These are phyloP conservation scores for Tolypocladium ovalisporum DNA, from an alignment of 2,329 filamentous ascomycete genomes.

Conservation along the genomic window DNA sequence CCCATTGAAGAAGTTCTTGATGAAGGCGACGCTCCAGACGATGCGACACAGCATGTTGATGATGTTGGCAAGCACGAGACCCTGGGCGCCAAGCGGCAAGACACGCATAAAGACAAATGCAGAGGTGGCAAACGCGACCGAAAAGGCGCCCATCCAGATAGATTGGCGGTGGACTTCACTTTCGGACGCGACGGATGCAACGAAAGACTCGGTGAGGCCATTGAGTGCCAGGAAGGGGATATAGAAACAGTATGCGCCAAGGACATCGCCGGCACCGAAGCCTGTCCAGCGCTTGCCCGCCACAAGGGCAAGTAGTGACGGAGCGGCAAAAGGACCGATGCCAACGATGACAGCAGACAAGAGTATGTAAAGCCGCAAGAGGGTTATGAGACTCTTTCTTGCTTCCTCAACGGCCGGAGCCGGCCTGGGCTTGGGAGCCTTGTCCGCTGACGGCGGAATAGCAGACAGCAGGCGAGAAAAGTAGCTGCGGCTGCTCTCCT, in stretches of 20 bases:
- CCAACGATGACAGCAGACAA: slow-evolving; percentile 58
- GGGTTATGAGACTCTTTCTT: slow-evolving; percentile 42
- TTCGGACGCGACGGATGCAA: slow-evolving; percentile 72
- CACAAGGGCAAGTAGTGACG: slow-evolving; percentile 61
- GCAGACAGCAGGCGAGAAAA: slow-evolving; percentile 67
- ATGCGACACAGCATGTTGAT: slow-evolving; percentile 87
- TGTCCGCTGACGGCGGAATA: slow-evolving; percentile 7
- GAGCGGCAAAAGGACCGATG: slow-evolving; percentile 66
- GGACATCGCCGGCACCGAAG: slow-evolving; percentile 60
- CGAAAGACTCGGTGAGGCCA: slow-evolving; percentile 85
- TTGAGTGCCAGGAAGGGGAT: slow-evolving; percentile 88
- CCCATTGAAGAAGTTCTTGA: slow-evolving; percentile 48
- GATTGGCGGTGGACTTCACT: slow-evolving; percentile 67
- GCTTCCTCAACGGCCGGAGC: slow-evolving; percentile 27
- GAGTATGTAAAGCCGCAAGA: slow-evolving; percentile 65
- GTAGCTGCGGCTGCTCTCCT: slow-evolving; percentile 83
- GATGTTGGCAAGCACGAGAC: slow-evolving; percentile 76
- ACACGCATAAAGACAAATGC: slow-evolving; percentile 68
- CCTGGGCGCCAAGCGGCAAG: slow-evolving; percentile 59
- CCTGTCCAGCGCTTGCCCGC: slow-evolving; percentile 68
- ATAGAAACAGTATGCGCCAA: slow-evolving; percentile 81
- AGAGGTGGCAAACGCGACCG: slow-evolving; percentile 59
- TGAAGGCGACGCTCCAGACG: slow-evolving; percentile 67
- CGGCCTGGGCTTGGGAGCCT: slow-evolving; percentile 9
- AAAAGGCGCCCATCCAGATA: slow-evolving; percentile 76